Evolutionary conservation across 371 early-diverging fungal genomes (phyloP), one percentile per base, ranked within the genome.

Genomic region (Chytridium lagenaria): DNA sequence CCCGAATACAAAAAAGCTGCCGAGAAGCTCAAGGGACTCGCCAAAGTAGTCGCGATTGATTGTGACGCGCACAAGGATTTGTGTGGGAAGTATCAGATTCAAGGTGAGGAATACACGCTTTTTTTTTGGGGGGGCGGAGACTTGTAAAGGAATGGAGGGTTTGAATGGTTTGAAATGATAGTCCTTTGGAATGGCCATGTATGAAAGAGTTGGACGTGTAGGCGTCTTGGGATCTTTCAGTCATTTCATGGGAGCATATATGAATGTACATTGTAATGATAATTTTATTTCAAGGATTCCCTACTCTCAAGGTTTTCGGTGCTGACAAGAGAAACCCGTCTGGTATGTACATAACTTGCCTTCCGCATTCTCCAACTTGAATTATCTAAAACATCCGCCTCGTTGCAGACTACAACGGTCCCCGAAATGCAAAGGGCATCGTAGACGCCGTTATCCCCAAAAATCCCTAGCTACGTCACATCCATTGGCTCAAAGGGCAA

Each of bases 1-100:
- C 96, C 96, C 10, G 92, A 90, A 31, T 97, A 93, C 88, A 90
- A 92, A 75, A 92, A 91, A 37, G 97, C 92, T 0, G 96, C 95
- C 28, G 84, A 83, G 49, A 93, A 92, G 72, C 74, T 95, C 33
- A 87, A 90, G 44, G 94, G 93, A 12, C 80, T 95, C 1, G 95
- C 88, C 16, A 90, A 90, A 77, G 85, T 98, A 52, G 94, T 84
- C 30, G 95, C 96, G 5, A 84, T 98, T 30, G 88, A 98, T 79
- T 98, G 98, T 80, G 89, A 92, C 37, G 73, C 76, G 37, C 92
- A 95, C 80, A 85, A 86, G 37, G 84, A 85, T 0, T 73, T 95
- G 3, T 98, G 97, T 78, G 87, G 85, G 1, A 85, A 88, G 44
- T 93, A 90, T 77, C 90, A 85, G 33, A 88, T 97, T 44, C 81